Conservation (phyloP, 331 rosid genomes). For the Spiraea crenata region DNA sequence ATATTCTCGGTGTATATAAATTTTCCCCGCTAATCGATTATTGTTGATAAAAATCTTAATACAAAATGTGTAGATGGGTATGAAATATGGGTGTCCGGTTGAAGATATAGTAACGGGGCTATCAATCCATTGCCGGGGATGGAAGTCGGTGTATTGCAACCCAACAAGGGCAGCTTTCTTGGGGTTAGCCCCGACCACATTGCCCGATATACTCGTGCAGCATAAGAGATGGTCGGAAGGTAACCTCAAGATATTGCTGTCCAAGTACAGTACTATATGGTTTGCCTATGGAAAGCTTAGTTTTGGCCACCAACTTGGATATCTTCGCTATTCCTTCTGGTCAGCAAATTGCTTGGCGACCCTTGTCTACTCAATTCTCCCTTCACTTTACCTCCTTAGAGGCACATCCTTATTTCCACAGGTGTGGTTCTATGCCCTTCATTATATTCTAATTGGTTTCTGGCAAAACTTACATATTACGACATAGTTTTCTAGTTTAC, state of each 20-base stretch:
- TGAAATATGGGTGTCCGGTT: slow-evolving; percentile 34
- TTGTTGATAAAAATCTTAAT: no score
- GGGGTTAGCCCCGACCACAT: slow-evolving; percentile 19
- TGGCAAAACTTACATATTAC: no score
- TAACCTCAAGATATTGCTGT: background rate
- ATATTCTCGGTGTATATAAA: no score
- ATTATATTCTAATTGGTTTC: no score
- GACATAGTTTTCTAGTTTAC: no score
- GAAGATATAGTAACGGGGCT: slow-evolving; percentile 32
- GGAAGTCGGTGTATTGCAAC: slow-evolving; percentile 26
- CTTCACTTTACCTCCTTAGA: slow-evolving; percentile 24
- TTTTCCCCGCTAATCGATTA: no score
- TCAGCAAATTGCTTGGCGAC: slow-evolving; percentile 17
- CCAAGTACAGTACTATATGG: slow-evolving; percentile 8
- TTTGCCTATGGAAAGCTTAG: slow-evolving; percentile 16
- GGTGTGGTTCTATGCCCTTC: slow-evolving; percentile 4
- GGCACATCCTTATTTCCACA: slow-evolving; percentile 26
- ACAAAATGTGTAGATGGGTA: slow-evolving; percentile 17
- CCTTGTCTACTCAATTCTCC: slow-evolving; percentile 13
- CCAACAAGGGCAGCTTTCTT: slow-evolving; percentile 28
- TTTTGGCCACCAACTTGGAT: slow-evolving; percentile 10
- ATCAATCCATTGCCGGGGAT: slow-evolving; percentile 25
- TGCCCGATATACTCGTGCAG: slow-evolving; percentile 22
- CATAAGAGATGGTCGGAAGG: slow-evolving; percentile 30
- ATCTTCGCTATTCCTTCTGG: slow-evolving; percentile 7